Percentiles rank a stretch among this genome's conserved stretches.
phyloP scores from a whole-genome alignment of 257 asterid species.

The Gentiana straminea region DNA sequence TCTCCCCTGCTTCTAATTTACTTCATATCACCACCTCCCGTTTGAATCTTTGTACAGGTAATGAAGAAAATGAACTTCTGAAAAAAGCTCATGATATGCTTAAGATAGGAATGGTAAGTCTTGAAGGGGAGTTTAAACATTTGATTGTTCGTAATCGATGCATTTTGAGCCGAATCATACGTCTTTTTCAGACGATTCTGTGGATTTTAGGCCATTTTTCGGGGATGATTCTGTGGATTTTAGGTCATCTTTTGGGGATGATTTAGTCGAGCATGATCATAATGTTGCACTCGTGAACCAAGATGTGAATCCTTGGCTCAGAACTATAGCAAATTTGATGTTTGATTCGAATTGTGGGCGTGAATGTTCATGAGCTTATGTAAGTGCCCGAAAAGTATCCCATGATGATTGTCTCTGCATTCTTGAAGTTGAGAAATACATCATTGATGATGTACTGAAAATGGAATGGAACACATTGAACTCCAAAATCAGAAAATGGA shows the following conservation, averaged over 20 bases:
- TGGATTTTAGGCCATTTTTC: slow-evolving; percentile 17
- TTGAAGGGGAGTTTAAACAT: too few relatives aligned
- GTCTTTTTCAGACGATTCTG: slow-evolving; percentile 18
- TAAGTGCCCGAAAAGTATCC: slow-evolving; percentile 59
- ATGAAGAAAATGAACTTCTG: too few relatives aligned
- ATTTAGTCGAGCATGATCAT: slow-evolving; percentile 22
- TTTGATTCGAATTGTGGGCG: slow-evolving; percentile 56
- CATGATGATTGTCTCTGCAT: slow-evolving; percentile 64
- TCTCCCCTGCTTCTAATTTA: too few relatives aligned
- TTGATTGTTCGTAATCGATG: too few relatives aligned
- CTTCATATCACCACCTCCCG: too few relatives aligned
- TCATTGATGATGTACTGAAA: slow-evolving; percentile 77
- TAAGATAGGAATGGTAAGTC: too few relatives aligned
- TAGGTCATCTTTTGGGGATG: neutral
- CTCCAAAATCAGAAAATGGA: slow-evolving; percentile 76
- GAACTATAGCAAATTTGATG: slow-evolving; percentile 61
- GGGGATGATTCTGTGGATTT: slow-evolving; percentile 1
- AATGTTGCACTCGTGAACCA: slow-evolving; percentile 54
- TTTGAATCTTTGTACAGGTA: too few relatives aligned
- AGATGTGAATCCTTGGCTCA: slow-evolving; percentile 51
- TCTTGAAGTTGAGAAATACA: slow-evolving; percentile 64
- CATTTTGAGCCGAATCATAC: too few relatives aligned
- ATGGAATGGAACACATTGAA: slow-evolving; percentile 78
- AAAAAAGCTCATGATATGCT: too few relatives aligned
- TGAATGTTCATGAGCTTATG: slow-evolving; percentile 66